A percentile compares a stretch with the other conserved stretches of the same genome.
Conservation (phyloP, 306 rosid genomes). For the Vigna radiata region DNA sequence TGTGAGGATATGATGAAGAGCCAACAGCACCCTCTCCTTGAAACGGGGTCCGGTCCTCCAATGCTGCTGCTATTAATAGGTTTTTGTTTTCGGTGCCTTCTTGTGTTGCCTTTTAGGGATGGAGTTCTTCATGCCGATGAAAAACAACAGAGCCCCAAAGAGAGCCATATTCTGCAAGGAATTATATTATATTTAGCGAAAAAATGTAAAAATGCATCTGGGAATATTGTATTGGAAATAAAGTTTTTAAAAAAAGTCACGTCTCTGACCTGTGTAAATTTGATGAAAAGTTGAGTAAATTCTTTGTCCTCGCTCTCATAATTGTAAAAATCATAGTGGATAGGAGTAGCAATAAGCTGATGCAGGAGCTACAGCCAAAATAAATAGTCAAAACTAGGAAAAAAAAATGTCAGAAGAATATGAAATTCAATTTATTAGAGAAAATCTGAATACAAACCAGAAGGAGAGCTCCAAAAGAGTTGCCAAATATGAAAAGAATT, state of each 20-base stretch:
- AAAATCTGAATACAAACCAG: slow-evolving; percentile 54
- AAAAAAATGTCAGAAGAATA: neutral
- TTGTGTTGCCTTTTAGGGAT: slow-evolving; percentile 59
- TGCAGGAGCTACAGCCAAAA: slow-evolving; percentile 54
- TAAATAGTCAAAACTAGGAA: neutral
- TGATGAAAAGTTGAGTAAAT: slow-evolving; percentile 58
- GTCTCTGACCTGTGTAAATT: slow-evolving; percentile 58
- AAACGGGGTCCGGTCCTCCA: slow-evolving; percentile 23
- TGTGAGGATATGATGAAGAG: slow-evolving; percentile 33
- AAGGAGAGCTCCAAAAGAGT: slow-evolving; percentile 57
- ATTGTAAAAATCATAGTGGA: slow-evolving; percentile 63
- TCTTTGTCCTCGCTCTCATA: slow-evolving; percentile 59
- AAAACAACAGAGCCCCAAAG: slow-evolving; percentile 69
- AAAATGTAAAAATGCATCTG: slow-evolving; percentile 10
- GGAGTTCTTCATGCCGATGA: slow-evolving; percentile 73
- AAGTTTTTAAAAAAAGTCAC: neutral
- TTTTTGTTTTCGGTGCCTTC: slow-evolving; percentile 64
- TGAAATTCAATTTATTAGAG: slow-evolving; percentile 8
- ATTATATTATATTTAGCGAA: neutral
- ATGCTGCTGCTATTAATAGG: slow-evolving; percentile 50
- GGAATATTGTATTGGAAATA: slow-evolving; percentile 8
- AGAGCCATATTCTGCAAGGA: slow-evolving; percentile 69
- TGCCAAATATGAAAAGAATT: slow-evolving; percentile 60
- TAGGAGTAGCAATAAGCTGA: slow-evolving; percentile 63
- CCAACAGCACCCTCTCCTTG: slow-evolving; percentile 23